Evolutionary conservation across 78 protist species (phyloP), one percentile per base, ranked within the genome.

Genomic region (Ministeria vibrans): DNA sequence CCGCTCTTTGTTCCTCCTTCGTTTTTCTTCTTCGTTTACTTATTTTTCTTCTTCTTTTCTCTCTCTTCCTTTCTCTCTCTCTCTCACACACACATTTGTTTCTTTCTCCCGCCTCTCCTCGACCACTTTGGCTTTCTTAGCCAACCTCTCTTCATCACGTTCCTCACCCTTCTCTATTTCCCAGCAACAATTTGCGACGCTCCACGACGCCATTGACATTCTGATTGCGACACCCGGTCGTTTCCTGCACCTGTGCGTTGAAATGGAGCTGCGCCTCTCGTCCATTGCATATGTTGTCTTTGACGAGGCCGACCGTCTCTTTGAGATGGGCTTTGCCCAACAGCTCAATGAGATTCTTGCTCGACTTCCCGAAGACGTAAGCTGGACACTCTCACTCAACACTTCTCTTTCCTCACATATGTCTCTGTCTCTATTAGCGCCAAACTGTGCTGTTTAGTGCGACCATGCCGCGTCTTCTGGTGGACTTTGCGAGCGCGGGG

Each of bases 211-310:
- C 80, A 96, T 97, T 0, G 99, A 96, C 92, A 87, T 95, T 76
- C 69, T 97, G 30, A 88, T 98, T 36, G 98, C 98, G 27, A 96
- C 99, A 18, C 99, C 99, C 0, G 99, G 99, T 36, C 95, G 99
- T 5, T 83, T 96, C 18, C 45, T 91, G 80, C 99, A 96, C 84
- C 81, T 84, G 68, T 55, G 90, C n/a, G 59, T 85, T 30, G 95
- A 96, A 53, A 93, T 92, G 63, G 84, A 81, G 18, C 69, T 96
- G 69, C 0, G 78, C 11, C 83, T 97, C 43, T 0, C 6, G 39
- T 15, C 84, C 0, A 86, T 90, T 27, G 86, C 93, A 75, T 88
- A 83, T 42, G 72, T 92, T 0, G 97, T 98, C 30, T 95, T 95
- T 73, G 99, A 98, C 69, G 99, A 98, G 79, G 99, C 99, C 18